Base-by-base conservation (phyloP, 2,329 filamentous ascomycete genomes). In the Trichoderma lentiforme region DNA sequence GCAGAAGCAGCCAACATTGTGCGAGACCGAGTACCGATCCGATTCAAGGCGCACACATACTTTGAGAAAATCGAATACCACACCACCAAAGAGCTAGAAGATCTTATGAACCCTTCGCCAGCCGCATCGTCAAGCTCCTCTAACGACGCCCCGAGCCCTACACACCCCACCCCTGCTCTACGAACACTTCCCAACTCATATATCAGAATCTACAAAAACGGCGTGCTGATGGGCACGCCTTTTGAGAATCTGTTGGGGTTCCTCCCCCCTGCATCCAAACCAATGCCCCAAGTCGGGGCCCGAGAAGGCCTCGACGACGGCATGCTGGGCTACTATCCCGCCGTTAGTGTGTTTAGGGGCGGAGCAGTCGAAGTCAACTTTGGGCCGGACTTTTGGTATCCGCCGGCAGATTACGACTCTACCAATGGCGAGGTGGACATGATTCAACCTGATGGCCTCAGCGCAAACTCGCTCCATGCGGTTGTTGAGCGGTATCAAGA, bases 311-410 rank as follows among this genome's bases (percentile, higher is more conserved):
- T 97, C 73, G 96, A 99, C 78, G 96, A 99, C 78, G 96, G 95
- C 43, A 93, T 96, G 87, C 88, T 98, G 2, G 97, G 96, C 12
- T 99, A 99, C 83, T 97, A 97, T 78, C 96, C 96, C 1, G 93
- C 95, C 26, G 90, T 99, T 24, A 96, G 94, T 76, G 92, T 96
- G 26, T 98, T 98, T 83, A 91, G 93, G 58, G 95, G 95, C 67
- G 96, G 95, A 28, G 92, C 95, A 2, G 95, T 93, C 18, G 93
- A 98, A 80, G 91, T 95, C 77, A 98, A 98, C 81, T 98, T 99
- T 79, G 95, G 96, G 1, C 94, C 94, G 0, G 87, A 96, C 36
- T 98, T 97, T 84, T 98, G 95, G 94, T 92, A 86, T 79, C 93
- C 94, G 18, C 95, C 95, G 0, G 86, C 89, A 3, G 88, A 86